Evolutionary conservation across 495 filamentous ascomycete genomes (phyloP), one percentile per base, ranked within the genome.

Genomic region (Aspergillus cavernicola): DNA sequence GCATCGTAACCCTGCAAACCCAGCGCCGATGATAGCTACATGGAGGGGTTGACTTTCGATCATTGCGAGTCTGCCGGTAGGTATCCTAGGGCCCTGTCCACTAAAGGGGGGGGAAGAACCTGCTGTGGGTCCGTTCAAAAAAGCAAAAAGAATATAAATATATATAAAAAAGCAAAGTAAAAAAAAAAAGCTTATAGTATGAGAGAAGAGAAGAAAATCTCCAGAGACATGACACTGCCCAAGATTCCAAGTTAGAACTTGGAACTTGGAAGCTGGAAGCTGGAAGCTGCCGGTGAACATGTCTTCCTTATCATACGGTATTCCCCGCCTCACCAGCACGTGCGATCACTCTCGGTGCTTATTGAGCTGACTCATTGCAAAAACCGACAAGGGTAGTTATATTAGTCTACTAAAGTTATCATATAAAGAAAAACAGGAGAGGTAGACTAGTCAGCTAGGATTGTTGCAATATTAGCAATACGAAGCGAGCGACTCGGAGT

Each of bases 1-100:
- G 62, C 90, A 93, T 56, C 90, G 77, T 23, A 98, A 70, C 15
- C 92, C 93, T n/a, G 93, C 80, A 18, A 96, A 63, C 22, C 93
- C 93, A 32, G 89, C 92, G 13, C 93, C 93, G 42, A 98, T 78
- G 15, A 98, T 71, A 12, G 86, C 87, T 22, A 97, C 70, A 46
- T 79, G 73, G 1, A 77, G 81, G 31, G 51, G 72, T 19, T 63
- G n/a, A n/a, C n/a, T 54, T 6, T 57, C 61, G n/a, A n/a, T n/a
- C 66, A 45, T 50, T 49, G 43, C 32, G 31, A 45, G 5, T 33
- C 31, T 33, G 31, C 11, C 26, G 31, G 11, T n/a, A 15, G 31
- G 29, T 22, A 8, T 22, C 16, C 22, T 15, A 15, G 12, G 23
- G 26, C 22, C 16, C 40, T 43, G 22, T 29, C 40, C n/a, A n/a